A percentile compares a stretch with the other conserved stretches of the same genome.
phyloP scores from a whole-genome alignment of 495 filamentous ascomycete species.

The Penicillium samsonianum region DNA sequence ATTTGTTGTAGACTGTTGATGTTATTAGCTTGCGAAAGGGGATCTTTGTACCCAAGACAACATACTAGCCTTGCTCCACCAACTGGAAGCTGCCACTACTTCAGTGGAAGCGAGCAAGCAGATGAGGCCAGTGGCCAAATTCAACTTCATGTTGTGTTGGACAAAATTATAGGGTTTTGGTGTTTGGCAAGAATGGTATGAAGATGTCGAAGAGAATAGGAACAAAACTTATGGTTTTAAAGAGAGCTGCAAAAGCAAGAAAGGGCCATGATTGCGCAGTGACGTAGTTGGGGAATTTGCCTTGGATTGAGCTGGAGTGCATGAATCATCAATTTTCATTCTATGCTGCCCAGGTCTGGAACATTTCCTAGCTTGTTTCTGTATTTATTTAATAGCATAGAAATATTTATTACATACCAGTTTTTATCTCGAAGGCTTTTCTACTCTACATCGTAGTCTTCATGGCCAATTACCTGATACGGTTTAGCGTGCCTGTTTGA shows the following conservation, averaged over 20 bases:
- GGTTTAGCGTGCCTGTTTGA: no score
- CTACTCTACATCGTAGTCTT: no score
- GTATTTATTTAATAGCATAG: no score
- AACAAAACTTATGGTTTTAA: not conserved
- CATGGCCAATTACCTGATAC: no score
- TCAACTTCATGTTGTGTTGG: slow-evolving; percentile 61
- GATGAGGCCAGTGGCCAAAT: slow-evolving; percentile 64
- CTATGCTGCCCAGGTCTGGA: no score
- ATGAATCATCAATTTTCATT: slow-evolving; percentile 33
- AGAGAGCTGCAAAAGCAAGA: slow-evolving; percentile 6
- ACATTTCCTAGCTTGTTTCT: no score
- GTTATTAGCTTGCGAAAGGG: slow-evolving; percentile 11
- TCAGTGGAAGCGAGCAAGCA: slow-evolving; percentile 68
- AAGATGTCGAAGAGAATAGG: not conserved
- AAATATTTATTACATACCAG: no score
- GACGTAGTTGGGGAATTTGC: slow-evolving; percentile 44
- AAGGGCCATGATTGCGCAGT: slow-evolving; percentile 41
- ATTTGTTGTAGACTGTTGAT: slow-evolving; percentile 87
- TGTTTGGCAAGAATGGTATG: not conserved
- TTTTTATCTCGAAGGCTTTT: no score
- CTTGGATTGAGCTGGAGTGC: slow-evolving; percentile 22
- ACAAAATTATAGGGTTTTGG: not conserved
- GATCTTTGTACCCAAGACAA: slow-evolving; percentile 14
- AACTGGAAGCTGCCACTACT: slow-evolving; percentile 66
- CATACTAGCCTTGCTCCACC: slow-evolving; percentile 83